These are phyloP conservation scores for Dimargaris cristalligena DNA, from an alignment of 192 early-diverging fungal genomes.

Conservation along the genomic window DNA sequence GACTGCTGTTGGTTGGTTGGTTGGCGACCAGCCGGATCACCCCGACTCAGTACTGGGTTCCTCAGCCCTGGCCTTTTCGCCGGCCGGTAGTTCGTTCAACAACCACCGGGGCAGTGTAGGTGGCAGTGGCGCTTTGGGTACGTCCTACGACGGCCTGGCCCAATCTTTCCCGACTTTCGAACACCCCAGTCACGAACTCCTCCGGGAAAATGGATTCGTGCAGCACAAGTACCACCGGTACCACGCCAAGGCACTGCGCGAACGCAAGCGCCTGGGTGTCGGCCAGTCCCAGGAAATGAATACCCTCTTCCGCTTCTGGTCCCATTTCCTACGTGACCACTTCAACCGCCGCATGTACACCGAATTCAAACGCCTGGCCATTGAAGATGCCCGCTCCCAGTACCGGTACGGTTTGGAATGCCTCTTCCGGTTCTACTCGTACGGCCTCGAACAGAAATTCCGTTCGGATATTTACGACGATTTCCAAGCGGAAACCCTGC, in stretches of 20 bases:
- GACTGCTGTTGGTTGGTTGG: slow-evolving; percentile 54
- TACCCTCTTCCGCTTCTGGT: slow-evolving; percentile 95
- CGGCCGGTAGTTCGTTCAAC: slow-evolving; percentile 9
- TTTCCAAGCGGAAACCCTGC: slow-evolving; percentile 66
- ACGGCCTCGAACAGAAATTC: slow-evolving; percentile 84
- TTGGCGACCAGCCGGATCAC: slow-evolving; percentile 23
- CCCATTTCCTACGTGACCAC: slow-evolving; percentile 90
- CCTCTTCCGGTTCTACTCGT: slow-evolving; percentile 93
- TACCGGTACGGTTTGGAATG: slow-evolving; percentile 96
- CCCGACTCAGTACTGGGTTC: slow-evolving; percentile 8
- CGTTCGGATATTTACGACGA: slow-evolving; percentile 71
- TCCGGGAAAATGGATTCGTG: slow-evolving; percentile 93
- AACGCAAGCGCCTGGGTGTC: slow-evolving; percentile 75
- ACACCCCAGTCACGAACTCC: slow-evolving; percentile 83
- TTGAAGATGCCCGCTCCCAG: slow-evolving; percentile 70
- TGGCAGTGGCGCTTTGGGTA: slow-evolving; percentile 3
- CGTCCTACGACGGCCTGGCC: slow-evolving; percentile 18
- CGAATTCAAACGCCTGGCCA: slow-evolving; percentile 79
- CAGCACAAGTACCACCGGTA: slow-evolving; percentile 95
- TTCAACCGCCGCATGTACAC: slow-evolving; percentile 87
- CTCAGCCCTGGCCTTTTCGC: background rate
- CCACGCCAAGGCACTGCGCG: slow-evolving; percentile 79
- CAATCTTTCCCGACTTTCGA: slow-evolving; percentile 45
- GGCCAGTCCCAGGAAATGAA: slow-evolving; percentile 96
- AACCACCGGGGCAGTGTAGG: background rate